A percentile compares a stretch with the other conserved stretches of the same genome.
phyloP scores from a whole-genome alignment of 2,329 filamentous ascomycete species.

The Ceratocystiopsis minuta region DNA sequence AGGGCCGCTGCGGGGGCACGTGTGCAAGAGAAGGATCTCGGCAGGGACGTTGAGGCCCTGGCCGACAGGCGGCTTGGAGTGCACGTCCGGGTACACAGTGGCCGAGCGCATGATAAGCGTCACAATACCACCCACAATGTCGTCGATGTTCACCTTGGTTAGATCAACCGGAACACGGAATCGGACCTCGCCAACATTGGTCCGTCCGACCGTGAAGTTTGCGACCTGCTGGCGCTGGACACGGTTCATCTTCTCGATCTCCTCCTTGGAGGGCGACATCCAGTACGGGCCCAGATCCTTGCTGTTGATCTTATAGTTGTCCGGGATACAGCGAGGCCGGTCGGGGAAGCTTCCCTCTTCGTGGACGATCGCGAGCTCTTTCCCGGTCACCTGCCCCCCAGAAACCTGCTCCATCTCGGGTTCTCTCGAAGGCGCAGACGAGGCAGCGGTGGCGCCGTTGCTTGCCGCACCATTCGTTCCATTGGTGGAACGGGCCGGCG shows the following conservation, averaged over 20 bases:
- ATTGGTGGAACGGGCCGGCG: constrained; percentile 23
- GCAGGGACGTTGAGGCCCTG: constrained; percentile 87
- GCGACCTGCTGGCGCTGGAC: constrained; percentile 58
- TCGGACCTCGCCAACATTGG: constrained; percentile 61
- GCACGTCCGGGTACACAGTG: constrained; percentile 66
- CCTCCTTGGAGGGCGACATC: constrained; percentile 59
- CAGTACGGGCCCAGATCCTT: constrained; percentile 52
- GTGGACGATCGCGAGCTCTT: constrained; percentile 61
- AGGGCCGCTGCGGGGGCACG: constrained; percentile 64
- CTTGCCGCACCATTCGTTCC: constrained; percentile 23
- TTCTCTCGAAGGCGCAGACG: neutral
- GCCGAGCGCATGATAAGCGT: constrained; percentile 59
- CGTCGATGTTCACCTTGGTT: constrained; percentile 57
- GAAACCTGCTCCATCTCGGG: constrained; percentile 45
- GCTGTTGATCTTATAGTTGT: constrained; percentile 16
- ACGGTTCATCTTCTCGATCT: constrained; percentile 63
- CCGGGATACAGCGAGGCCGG: constrained; percentile 10
- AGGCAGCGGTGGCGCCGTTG: constrained; percentile 6
- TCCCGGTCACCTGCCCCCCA: constrained; percentile 33
- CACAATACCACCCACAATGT: constrained; percentile 63
- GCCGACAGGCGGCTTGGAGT: constrained; percentile 66
- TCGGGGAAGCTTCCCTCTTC: constrained; percentile 41
- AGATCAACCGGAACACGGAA: constrained; percentile 77
- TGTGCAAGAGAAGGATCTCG: constrained; percentile 74
- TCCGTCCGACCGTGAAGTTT: constrained; percentile 65